Percentiles rank a stretch among this genome's conserved stretches.
These are phyloP conservation scores for Fusarium mexicanum DNA, from an alignment of 2,329 filamentous ascomycete genomes.

Conservation along the genomic window DNA sequence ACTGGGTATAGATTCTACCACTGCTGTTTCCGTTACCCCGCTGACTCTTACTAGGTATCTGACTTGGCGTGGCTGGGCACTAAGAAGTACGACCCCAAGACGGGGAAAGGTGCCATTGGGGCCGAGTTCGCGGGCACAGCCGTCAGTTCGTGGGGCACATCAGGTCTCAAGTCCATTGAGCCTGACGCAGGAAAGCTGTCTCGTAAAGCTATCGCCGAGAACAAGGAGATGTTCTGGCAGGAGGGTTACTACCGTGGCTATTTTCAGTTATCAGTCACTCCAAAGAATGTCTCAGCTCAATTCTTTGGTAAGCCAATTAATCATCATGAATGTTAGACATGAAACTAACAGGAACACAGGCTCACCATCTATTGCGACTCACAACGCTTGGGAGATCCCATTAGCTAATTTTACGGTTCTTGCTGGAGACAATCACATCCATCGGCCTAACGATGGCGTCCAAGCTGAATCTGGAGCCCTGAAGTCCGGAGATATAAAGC, in stretches of 20 bases:
- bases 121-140: neutral
- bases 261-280: neutral
- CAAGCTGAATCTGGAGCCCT: neutral
- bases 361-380: neutral
- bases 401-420: neutral
- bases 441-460: neutral
- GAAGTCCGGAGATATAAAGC: neutral
- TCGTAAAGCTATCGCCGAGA: neutral
- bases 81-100: neutral
- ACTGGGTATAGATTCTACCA: neutral
- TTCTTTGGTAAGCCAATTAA: neutral
- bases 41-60: neutral
- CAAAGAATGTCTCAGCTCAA: neutral
- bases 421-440: neutral
- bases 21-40: neutral
- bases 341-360: neutral
- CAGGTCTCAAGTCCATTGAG: neutral
- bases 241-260: neutral
- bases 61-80: neutral
- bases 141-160: neutral
- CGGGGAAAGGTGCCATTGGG: neutral
- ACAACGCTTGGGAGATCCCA: neutral
- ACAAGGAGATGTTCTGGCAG: neutral
- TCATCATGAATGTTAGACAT: rapidly evolving
- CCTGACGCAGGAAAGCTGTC: neutral